Evolutionary conservation across 345 rosid species (phyloP).

Genomic region (Salix brachista): DNA sequence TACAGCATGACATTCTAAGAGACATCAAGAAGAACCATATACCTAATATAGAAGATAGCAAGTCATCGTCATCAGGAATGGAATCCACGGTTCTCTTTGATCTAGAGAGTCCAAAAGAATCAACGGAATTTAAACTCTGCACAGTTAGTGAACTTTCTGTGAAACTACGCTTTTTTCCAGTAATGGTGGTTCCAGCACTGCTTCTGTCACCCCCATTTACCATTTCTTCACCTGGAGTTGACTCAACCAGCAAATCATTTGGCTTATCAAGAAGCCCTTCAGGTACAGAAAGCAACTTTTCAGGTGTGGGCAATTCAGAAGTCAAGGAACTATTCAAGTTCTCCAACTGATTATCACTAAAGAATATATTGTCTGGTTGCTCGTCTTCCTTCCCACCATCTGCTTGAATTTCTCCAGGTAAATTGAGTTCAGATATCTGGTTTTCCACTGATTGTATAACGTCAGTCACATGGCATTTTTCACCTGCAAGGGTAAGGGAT

Average conservation of each 20-base stretch:
- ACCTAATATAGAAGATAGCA: constrained; percentile 96
- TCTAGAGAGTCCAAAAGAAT: constrained; percentile 55
- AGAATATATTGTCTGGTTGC: constrained; percentile 27
- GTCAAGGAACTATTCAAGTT: constrained; percentile 28
- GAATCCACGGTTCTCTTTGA: constrained; percentile 59
- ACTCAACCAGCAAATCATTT: constrained; percentile 44
- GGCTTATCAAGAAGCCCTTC: constrained; percentile 42
- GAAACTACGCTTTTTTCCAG: constrained; percentile 70
- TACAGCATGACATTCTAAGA: background rate
- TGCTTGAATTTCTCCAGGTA: constrained; percentile 34
- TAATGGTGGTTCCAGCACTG: constrained; percentile 40
- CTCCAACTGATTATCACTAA: constrained; percentile 38
- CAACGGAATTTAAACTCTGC: constrained; percentile 60
- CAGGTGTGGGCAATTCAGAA: constrained; percentile 66
- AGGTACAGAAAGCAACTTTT: constrained; percentile 64
- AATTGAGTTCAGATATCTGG: constrained; percentile 36
- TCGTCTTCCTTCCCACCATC: constrained; percentile 32
- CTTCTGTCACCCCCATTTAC: constrained; percentile 34
- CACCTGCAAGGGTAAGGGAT: constrained; percentile 22
- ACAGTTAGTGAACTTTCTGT: constrained; percentile 68
- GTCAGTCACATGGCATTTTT: constrained; percentile 28
- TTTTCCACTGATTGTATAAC: constrained; percentile 32
- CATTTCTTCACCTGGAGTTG: constrained; percentile 59
- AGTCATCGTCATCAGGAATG: constrained; percentile 91
- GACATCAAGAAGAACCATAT: constrained; percentile 13